Evolutionary conservation across 176 grass and related monocot species (phyloP), one percentile per base, ranked within the genome.

Genomic region (Oryza glaberrima): DNA sequence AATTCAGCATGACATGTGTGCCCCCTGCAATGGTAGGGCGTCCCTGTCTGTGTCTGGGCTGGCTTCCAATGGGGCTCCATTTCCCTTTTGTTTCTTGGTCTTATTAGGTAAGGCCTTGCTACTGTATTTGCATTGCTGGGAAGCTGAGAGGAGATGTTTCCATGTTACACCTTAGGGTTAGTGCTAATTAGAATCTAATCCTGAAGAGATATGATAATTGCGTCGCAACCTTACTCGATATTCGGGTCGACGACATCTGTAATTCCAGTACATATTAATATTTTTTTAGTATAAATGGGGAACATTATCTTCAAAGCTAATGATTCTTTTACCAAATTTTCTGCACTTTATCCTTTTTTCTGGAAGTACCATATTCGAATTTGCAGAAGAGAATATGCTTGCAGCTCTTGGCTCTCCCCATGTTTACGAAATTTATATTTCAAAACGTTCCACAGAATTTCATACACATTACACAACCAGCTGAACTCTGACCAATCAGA

Each of bases 251-350:
- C 4, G 82, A 69, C 87, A 76, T 14, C 15, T 85, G 77, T 65
- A 70, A 63, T 70, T 76, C 70, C 69, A 84, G 58, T 63, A 6
- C 5, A 54, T 30, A 8, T 43, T 70, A n/a, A 0, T 72, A 58
- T 45, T 20, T 9, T 35, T 51, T 20, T 0, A 16, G 34, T 10
- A 69, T 10, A 69, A 73, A 65, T 40, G 17, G 6, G 3, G 20
- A 3, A 5, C 15, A 19, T 4, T 25, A 3, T 1, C 16, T 34
- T 69, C 19, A 11, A 15, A 10, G 28, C 2, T 47, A 32, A 46
- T 17, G n/a, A 63, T 23, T 46, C 54, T 46, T 41, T 10, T 4
- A 7, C 15, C 68, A 35, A 38, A 6, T 52, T 38, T 38, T 32
- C 11, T 47, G 2, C 13, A 14, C 23, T 22, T 63, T 22, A 63